Conservation (phyloP, 345 rosid genomes). For the Noccaea bulbosa region DNA sequence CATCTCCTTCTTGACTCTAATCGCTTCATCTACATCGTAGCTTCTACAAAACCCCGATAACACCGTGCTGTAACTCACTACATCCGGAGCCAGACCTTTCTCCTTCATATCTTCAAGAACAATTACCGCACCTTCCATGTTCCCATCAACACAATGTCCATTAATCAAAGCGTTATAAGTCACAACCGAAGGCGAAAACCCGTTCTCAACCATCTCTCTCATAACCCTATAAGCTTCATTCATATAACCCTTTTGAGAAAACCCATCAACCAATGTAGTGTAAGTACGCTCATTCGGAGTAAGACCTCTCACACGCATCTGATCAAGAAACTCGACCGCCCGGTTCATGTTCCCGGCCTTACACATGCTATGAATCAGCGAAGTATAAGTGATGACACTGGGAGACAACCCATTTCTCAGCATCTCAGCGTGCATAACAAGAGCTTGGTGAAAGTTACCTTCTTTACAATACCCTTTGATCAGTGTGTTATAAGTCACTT, state of each 20-base stretch:
- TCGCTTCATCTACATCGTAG: constrained; percentile 65
- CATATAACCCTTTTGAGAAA: constrained; percentile 68
- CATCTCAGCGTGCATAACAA: constrained; percentile 76
- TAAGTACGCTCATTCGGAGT: constrained; percentile 74
- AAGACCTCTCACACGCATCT: constrained; percentile 84
- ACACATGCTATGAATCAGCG: constrained; percentile 82
- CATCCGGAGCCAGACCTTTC: constrained; percentile 70
- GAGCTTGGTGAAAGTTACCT: constrained; percentile 84
- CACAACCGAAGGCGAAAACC: constrained; percentile 76
- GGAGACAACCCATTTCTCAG: constrained; percentile 77
- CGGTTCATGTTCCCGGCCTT: constrained; percentile 78
- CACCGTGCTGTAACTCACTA: constrained; percentile 82
- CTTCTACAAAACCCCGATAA: constrained; percentile 70
- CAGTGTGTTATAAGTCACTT: constrained; percentile 82
- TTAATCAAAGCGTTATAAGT: constrained; percentile 81
- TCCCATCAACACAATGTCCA: constrained; percentile 72
- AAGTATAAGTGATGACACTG: constrained; percentile 80
- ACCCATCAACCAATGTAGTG: constrained; percentile 84
- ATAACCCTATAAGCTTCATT: constrained; percentile 64
- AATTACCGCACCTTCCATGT: constrained; percentile 62
- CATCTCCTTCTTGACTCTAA: constrained; percentile 67
- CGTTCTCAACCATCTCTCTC: constrained; percentile 62
- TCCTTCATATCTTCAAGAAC: constrained; percentile 58
- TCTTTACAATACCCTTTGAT: constrained; percentile 80
- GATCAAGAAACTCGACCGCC: constrained; percentile 77